These are phyloP conservation scores for Mycosarcoma maydis DNA, from an alignment of 1,284 basidiomycete genomes.

Conservation along the genomic window DNA sequence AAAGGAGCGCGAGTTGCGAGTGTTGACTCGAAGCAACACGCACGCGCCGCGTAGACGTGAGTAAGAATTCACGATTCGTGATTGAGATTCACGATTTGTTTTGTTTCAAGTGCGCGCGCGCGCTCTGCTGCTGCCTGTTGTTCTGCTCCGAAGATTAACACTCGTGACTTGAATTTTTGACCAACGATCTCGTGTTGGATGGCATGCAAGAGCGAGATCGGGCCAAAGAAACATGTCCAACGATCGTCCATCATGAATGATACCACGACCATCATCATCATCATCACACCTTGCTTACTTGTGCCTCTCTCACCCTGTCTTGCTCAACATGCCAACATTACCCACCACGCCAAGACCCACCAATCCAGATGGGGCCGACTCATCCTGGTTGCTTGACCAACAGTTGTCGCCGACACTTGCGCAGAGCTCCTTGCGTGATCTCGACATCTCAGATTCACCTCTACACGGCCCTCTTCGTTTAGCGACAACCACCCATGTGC, in stretches of 20 bases:
- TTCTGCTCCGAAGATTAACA: too few species aligned
- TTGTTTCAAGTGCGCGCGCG: too few species aligned
- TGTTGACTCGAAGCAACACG: too few species aligned
- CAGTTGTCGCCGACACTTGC: conserved; percentile 32
- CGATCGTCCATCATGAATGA: not conserved
- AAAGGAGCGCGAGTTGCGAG: too few species aligned
- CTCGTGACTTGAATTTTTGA: too few species aligned
- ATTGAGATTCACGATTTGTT: too few species aligned
- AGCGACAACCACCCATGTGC: conserved; percentile 7
- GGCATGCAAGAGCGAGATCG: too few species aligned
- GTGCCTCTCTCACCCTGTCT: not conserved
- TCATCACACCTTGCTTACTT: not conserved
- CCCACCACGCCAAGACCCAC: conserved; percentile 32
- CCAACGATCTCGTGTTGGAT: too few species aligned
- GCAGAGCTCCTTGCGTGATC: conserved; percentile 30
- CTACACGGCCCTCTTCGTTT: conserved; percentile 18
- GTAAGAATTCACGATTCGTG: too few species aligned
- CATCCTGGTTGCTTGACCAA: conserved; percentile 44
- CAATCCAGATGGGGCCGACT: conserved; percentile 24
- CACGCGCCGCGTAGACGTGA: too few species aligned
- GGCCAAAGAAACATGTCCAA: too few species aligned
- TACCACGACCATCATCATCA: not conserved
- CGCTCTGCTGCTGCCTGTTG: too few species aligned
- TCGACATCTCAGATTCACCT: conserved; percentile 45
- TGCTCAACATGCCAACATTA: conserved; percentile 29